Evolutionary conservation across 257 asterid species (phyloP).

Genomic region (Misopates orontium): DNA sequence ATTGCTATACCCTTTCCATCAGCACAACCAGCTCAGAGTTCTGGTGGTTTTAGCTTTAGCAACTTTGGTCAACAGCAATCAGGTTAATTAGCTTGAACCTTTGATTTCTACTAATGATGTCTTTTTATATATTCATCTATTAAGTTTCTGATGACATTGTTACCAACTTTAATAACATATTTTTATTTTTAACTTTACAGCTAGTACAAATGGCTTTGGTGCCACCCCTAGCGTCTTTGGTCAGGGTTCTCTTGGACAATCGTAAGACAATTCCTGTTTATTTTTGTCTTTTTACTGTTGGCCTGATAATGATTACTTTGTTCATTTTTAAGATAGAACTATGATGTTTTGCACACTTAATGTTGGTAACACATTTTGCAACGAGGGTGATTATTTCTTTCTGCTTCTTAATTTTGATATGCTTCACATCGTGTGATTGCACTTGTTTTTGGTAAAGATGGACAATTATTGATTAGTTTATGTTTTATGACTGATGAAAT

Average conservation of each 20-base stretch:
- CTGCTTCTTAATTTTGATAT: constrained; percentile 12
- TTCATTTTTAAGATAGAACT: too few species aligned
- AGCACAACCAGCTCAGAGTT: constrained; percentile 61
- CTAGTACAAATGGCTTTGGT: constrained; percentile 58
- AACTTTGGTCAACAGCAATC: constrained; percentile 72
- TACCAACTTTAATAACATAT: background rate
- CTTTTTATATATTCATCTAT: background rate
- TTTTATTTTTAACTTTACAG: constrained; percentile 37
- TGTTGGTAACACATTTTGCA: background rate
- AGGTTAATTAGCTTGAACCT: constrained; percentile 47
- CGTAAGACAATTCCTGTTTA: constrained; percentile 52
- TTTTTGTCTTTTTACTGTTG: constrained; percentile 15
- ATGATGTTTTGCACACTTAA: background rate
- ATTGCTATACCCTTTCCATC: constrained; percentile 64
- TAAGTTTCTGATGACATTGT: constrained; percentile 1
- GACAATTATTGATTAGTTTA: background rate
- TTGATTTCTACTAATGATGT: constrained; percentile 7
- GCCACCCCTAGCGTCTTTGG: constrained; percentile 63
- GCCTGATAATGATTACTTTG: background rate
- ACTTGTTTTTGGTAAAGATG: background rate
- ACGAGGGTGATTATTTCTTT: constrained; percentile 12
- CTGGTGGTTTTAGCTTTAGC: constrained; percentile 66
- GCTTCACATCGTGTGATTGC: background rate
- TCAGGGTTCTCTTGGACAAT: constrained; percentile 62
- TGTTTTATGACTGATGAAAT: background rate